Evolutionary conservation across 1,284 basidiomycete genomes (phyloP), one percentile per base, ranked within the genome.

Genomic region (Cryptococcus sp.): DNA sequence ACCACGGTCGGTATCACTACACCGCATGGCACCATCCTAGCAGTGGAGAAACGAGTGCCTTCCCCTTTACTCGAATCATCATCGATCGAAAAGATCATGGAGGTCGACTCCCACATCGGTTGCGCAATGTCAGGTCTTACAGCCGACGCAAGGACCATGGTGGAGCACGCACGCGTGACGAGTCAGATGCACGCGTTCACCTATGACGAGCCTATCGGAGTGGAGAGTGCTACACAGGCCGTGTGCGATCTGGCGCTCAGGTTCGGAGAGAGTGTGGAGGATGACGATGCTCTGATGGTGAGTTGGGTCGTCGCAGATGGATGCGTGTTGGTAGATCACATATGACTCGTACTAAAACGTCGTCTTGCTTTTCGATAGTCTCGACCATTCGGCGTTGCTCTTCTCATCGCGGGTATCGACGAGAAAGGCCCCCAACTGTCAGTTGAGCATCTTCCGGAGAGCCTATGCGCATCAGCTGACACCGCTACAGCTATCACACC

Each of bases 61-160:
- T 98, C 94, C 0, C 90, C 93, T 23, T 85, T 99, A 55, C 87
- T 99, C 67, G 96, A 98, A 82, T 88, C 91, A 19, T 90, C 87
- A 63, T 94, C 93, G 56, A 95, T 99, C 76, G 96, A 99, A 78
- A 99, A 99, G 83, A 99, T 99, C 77, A 98, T 99, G 94, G 95
- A 99, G 82, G 97, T 99, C 71, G 96, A 99, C 81, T 74, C 80
- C 17, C 96, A 99, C 81, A 85, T 99, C 55, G 96, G 93, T 19
- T 97, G 94, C 69, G 96, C 96, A 55, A 98, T 99, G 93, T 94
- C 91, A 56, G 95, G 95, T 52, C 85, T 99, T 64, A 96, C 93
- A 38, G 96, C 96, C 53, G 96, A 99, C 80, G 96, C 96, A 52
- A 86, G 96, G 66, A 99, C 96, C 47, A 99, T 99, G 91, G 92